Conservation (phyloP, 495 filamentous ascomycete genomes). For the Trichoderma reesei region DNA sequence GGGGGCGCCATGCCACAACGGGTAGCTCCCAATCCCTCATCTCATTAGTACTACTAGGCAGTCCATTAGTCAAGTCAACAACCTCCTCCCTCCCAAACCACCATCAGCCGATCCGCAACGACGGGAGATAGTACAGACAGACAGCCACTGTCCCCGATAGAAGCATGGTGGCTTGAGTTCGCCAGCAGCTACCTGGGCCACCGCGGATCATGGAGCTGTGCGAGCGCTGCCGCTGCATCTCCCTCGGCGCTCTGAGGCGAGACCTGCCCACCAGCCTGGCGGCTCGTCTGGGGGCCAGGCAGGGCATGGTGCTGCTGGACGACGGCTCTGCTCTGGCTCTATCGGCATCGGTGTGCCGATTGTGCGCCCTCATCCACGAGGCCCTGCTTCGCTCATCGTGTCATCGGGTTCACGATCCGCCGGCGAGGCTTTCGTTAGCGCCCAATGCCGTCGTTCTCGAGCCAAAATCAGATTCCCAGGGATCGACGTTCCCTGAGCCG, state of each 20-base stretch:
- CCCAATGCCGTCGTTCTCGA: not conserved
- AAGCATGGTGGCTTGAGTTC: slow-evolving; percentile 5
- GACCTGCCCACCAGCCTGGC: not conserved
- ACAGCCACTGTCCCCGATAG: not conserved
- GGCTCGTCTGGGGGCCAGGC: not conserved
- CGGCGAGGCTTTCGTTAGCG: not conserved
- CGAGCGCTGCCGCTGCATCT: not conserved
- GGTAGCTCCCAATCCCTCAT: not conserved
- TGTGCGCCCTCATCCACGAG: not conserved
- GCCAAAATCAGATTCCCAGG: not conserved
- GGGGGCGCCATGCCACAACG: slow-evolving; percentile 5
- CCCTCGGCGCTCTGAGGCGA: not conserved
- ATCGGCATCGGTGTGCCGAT: not conserved
- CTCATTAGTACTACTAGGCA: too few species aligned
- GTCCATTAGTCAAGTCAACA: not conserved
- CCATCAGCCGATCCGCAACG: not conserved
- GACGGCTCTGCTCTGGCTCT: not conserved
- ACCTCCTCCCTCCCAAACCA: not conserved
- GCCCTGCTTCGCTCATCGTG: not conserved
- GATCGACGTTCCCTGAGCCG: not conserved
- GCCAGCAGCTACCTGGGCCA: not conserved
- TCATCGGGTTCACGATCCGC: not conserved
- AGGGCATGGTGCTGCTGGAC: not conserved
- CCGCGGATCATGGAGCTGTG: not conserved
- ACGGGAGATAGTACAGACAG: not conserved